Evolutionary conservation across 225 moss, liverwort and hornwort species (phyloP).

Genomic region (Pseudoscleropodium purum): DNA sequence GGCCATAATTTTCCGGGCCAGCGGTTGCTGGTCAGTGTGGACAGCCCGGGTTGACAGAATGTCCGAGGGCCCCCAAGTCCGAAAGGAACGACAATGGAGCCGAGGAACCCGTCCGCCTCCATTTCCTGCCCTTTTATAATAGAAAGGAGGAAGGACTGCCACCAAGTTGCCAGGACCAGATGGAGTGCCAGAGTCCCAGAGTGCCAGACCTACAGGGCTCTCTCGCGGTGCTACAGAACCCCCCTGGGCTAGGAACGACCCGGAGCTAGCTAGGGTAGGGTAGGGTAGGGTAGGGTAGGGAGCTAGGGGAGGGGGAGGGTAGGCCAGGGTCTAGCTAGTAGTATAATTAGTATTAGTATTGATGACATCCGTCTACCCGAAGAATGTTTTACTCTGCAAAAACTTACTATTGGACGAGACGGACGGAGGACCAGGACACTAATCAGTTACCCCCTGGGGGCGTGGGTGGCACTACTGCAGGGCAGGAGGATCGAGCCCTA

Average conservation of each 20-base stretch:
- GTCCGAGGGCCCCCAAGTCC: conserved; percentile 30
- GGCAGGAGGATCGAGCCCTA: not conserved
- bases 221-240: not conserved
- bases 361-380: not conserved
- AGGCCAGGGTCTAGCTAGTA: too few species aligned
- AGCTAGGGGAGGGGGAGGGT: too few species aligned
- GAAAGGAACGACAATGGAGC: not conserved
- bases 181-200: too few species aligned
- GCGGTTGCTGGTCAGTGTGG: not conserved
- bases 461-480: too few species aligned
- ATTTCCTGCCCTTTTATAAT: not conserved
- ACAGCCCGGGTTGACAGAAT: conserved; percentile 17
- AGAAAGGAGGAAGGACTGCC: not conserved
- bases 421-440: not conserved
- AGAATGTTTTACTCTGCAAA: not conserved
- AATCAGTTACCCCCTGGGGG: not conserved
- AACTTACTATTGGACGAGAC: not conserved
- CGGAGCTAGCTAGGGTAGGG: too few species aligned
- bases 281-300: too few species aligned
- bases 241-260: not conserved
- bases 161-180: not conserved
- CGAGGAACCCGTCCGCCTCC: not conserved
- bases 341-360: not conserved
- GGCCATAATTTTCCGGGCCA: not conserved
- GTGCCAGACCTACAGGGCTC: not conserved